These are phyloP conservation scores for Calonectria hawksworthii DNA, from an alignment of 2,329 filamentous ascomycete genomes.

Conservation along the genomic window DNA sequence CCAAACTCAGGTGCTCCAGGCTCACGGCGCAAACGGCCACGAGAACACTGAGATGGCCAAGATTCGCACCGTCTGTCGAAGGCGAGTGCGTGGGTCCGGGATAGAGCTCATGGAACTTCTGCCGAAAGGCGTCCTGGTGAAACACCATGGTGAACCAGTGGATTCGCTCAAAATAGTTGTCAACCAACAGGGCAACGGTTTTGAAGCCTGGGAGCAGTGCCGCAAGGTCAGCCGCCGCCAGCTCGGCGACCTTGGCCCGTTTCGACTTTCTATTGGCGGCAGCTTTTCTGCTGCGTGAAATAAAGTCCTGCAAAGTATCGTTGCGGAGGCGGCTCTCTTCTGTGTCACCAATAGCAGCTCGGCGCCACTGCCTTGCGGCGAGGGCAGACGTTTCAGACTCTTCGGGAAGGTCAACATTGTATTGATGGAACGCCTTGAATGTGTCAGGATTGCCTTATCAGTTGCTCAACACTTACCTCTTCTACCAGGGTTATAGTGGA, in stretches of 20 bases:
- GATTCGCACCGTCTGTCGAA: background rate
- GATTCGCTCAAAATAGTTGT: slow-evolving; percentile 54
- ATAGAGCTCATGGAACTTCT: slow-evolving; percentile 28
- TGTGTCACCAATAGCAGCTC: background rate
- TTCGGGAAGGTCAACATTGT: slow-evolving; percentile 30
- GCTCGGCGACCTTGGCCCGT: background rate
- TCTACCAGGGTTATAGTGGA: slow-evolving; percentile 17
- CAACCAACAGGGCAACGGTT: slow-evolving; percentile 44
- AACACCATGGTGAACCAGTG: slow-evolving; percentile 57
- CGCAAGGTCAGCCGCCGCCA: slow-evolving; percentile 16
- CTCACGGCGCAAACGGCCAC: slow-evolving; percentile 33
- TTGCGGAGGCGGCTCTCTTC: background rate
- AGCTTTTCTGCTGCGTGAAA: slow-evolving; percentile 6
- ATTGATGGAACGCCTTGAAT: slow-evolving; percentile 37
- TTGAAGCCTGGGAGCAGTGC: slow-evolving; percentile 41
- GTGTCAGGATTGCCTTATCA: background rate
- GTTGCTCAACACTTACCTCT: background rate
- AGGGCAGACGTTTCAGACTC: slow-evolving; percentile 34
- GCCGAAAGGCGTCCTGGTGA: slow-evolving; percentile 50
- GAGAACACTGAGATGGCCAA: slow-evolving; percentile 28
- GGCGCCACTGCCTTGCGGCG: slow-evolving; percentile 19
- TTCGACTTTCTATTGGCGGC: background rate
- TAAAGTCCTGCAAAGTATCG: background rate
- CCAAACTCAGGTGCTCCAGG: slow-evolving; percentile 18
- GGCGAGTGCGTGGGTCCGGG: background rate